Evolutionary conservation across 2,329 filamentous ascomycete species (phyloP), one percentile per base, ranked within the genome.

Genomic region (Clonostachys rhizophaga): DNA sequence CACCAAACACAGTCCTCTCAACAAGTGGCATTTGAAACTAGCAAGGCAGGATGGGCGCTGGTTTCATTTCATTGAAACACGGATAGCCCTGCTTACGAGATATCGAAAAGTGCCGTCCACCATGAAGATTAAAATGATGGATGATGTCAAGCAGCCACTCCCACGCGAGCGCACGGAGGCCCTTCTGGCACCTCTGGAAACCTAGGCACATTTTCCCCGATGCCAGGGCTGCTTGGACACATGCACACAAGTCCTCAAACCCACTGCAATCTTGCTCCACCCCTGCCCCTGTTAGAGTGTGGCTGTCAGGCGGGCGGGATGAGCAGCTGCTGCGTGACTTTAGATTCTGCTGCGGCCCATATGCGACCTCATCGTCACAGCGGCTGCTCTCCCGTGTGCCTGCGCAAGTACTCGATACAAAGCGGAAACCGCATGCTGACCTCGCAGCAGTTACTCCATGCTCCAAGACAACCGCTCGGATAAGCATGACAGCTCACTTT

Each of bases 261-360:
- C 14, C 36, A 17, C 17, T 40, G 14, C 36, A n/a, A n/a, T n/a
- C 17, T n/a, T n/a, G 36, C 36, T 12, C 14, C 36, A 40, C 17
- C 36, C 36, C 36, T 40, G 36, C 5, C 36, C 36, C 36, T 30
- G 24, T 30, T 30, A 30, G 24, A 30, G 24, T 30, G 24, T 30
- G 24, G 24, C 24, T 30, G 24, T 30, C 24, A 30, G 36, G 36
- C 36, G 16, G 36, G 36, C 36, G 16, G 42, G 20, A 34, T 43
- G 20, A 43, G 20, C 40, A 4, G n/a, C 40, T 17, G 40, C n/a
- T 18, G 14, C 20, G 13, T 33, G n/a, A 20, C 30, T 33, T 20
- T 33, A 33, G 42, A 43, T 37, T 35, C n/a, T 44, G 12, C 43
- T 44, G 43, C 43, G 43, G 43, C 43, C 43, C 10, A 44, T 36